Conservation (phyloP, 1,284 basidiomycete species). For the Abortiporus biennis region DNA sequence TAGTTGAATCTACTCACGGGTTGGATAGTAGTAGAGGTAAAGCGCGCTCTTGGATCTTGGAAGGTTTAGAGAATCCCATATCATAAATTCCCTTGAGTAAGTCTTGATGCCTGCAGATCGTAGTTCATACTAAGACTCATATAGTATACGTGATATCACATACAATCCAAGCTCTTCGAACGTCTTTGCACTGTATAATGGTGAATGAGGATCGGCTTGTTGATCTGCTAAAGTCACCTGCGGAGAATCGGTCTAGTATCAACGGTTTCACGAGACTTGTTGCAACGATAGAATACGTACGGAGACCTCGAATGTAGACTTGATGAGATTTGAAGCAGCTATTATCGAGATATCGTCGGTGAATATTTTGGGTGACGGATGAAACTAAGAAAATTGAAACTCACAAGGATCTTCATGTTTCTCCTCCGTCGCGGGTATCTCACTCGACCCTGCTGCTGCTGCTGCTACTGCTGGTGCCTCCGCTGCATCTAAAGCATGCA, state of each 20-base stretch:
- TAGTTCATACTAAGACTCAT: conserved; percentile 4
- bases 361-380: background rate
- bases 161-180: conserved; percentile 95
- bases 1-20: conserved; percentile 57
- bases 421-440: background rate
- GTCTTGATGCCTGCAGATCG: conserved; percentile 63
- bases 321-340: conserved; percentile 58
- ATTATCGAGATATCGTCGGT: no score
- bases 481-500: background rate
- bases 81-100: conserved; percentile 95
- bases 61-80: conserved; percentile 96
- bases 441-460: background rate
- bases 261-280: background rate
- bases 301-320: conserved; percentile 69
- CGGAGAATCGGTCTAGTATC: conserved; percentile 13
- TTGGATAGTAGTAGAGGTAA: conserved; percentile 87
- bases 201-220: conserved; percentile 94
- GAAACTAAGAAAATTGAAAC: no score
- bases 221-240: conserved; percentile 97
- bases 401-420: no score
- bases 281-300: conserved; percentile 32
- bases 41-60: conserved; percentile 98
- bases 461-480: conserved; percentile 2
- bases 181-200: conserved; percentile 88
- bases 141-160: conserved; percentile 25